Evolutionary conservation across 2,329 filamentous ascomycete genomes (phyloP), one percentile per base, ranked within the genome.

Genomic region (Immersiporthe knoxdaviesiana): DNA sequence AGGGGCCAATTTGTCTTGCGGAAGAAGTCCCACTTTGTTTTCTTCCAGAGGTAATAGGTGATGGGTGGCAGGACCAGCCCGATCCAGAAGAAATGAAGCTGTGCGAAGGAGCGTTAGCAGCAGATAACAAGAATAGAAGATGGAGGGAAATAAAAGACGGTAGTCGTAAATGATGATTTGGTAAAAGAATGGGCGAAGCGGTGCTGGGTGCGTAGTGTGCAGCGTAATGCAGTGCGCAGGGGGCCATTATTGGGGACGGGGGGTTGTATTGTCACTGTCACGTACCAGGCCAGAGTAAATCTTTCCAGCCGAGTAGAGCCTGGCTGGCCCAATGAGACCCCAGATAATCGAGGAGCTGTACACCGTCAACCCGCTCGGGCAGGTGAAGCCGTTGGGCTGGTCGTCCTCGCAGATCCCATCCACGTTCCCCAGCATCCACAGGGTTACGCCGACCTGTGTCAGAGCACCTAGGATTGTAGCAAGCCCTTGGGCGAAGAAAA

Each of bases 41-140:
- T 78, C 74, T 81, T 82, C 77, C 79, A 81, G 8, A 78, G 67
- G 21, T 75, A 74, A 75, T 78, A 84, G 10, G 81, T 83, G 30
- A 83, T 72, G 0, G 83, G 75, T 1, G 82, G 82, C 18, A 82
- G 73, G 14, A 82, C 65, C 2, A 77, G 74, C 16, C 78, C 84
- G 30, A 86, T 82, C 81, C 82, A 85, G 77, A 85, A 85, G 73
- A 85, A 84, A 71, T 85, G 82, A 24, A 85, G 74, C 64, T 66
- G 21, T 47, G 10, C 21, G 11, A 7, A 35, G 3, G 14, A 27
- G 47, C n/a, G 14, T n/a, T n/a, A n/a, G n/a, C n/a, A n/a, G n/a
- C n/a, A n/a, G n/a, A n/a, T n/a, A n/a, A 8, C 35, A 35, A 35
- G 35, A 35, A 35, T 50, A 5, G 27, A 14, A 14, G 14, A 41